phyloP scores from a whole-genome alignment of 129 eudicot genomes.

The Tagetes erecta region DNA sequence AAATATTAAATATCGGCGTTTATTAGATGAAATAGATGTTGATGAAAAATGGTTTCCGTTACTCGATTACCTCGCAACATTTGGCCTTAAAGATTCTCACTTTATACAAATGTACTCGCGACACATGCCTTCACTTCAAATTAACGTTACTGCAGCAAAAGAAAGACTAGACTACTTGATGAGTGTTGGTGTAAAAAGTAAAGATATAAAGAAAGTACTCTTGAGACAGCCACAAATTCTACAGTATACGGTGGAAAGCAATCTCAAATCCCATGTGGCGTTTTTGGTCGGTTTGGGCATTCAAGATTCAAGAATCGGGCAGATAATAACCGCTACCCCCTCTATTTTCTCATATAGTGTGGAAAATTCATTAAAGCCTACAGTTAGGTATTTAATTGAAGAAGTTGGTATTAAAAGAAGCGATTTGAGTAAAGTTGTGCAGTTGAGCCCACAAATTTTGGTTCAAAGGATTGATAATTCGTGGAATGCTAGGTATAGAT shows the following conservation, averaged over 20 bases:
- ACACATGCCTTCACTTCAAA: conserved; percentile 86
- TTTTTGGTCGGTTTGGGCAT: conserved; percentile 80
- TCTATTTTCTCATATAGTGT: conserved; percentile 85
- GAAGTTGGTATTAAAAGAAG: conserved; percentile 81
- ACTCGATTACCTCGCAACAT: conserved; percentile 81
- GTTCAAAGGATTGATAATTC: conserved; percentile 80
- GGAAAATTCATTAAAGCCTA: conserved; percentile 85
- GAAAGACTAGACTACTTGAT: conserved; percentile 81
- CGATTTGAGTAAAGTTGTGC: conserved; percentile 88
- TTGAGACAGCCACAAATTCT: conserved; percentile 90
- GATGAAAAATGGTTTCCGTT: conserved; percentile 81
- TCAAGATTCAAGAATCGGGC: conserved; percentile 82
- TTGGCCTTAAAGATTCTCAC: conserved; percentile 82
- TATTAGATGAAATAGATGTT: conserved; percentile 68
- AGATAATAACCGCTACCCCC: conserved; percentile 84
- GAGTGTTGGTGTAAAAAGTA: conserved; percentile 77
- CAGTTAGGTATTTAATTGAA: conserved; percentile 80
- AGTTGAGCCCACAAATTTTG: conserved; percentile 89
- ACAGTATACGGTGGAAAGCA: conserved; percentile 75
- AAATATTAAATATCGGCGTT: conserved; percentile 48
- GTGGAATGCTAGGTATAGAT: conserved; percentile 70
- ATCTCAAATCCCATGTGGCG: conserved; percentile 83
- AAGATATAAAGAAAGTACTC: conserved; percentile 75
- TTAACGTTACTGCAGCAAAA: conserved; percentile 65
- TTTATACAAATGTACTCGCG: conserved; percentile 82